Evolutionary conservation across 768 basidiomycete genomes (phyloP).

Genomic region (Leccinellum rugosiceps): DNA sequence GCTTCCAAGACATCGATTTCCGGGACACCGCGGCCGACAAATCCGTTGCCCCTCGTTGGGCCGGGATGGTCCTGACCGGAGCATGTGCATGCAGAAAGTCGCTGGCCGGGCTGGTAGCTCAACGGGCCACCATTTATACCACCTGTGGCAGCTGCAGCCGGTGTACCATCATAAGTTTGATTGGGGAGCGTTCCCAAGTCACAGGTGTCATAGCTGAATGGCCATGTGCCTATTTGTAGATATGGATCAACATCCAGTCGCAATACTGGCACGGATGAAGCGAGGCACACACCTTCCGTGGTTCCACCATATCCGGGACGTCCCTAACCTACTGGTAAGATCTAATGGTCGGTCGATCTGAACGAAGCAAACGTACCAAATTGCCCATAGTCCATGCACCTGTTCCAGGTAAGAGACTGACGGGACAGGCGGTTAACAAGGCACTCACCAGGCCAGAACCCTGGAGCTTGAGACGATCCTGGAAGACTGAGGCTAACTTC

Average conservation of each 20-base stretch:
- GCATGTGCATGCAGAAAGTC: constrained; percentile 86
- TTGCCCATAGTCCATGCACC: constrained; percentile 81
- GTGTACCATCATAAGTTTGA: constrained; percentile 66
- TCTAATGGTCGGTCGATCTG: neutral
- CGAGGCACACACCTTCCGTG: constrained; percentile 58
- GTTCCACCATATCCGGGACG: constrained; percentile 88
- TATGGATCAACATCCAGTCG: neutral
- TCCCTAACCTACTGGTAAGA: constrained; percentile 45
- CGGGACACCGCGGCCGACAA: constrained; percentile 70
- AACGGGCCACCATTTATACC: constrained; percentile 48
- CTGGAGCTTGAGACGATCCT: constrained; percentile 55
- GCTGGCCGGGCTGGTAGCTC: constrained; percentile 84
- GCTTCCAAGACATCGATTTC: constrained; percentile 95
- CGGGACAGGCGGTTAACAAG: constrained; percentile 15
- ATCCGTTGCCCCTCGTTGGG: constrained; percentile 45
- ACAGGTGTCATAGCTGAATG: constrained; percentile 81
- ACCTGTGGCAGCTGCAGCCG: constrained; percentile 56
- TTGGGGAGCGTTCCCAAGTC: constrained; percentile 85
- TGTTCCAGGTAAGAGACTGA: constrained; percentile 17
- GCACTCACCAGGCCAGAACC: constrained; percentile 80
- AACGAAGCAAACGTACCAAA: constrained; percentile 27
- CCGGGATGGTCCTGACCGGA: constrained; percentile 85
- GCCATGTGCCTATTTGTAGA: constrained; percentile 49
- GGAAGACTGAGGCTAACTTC: constrained; percentile 81
- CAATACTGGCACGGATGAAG: neutral